Base-by-base conservation (phyloP, 345 rosid species). In the Salix purpurea region DNA sequence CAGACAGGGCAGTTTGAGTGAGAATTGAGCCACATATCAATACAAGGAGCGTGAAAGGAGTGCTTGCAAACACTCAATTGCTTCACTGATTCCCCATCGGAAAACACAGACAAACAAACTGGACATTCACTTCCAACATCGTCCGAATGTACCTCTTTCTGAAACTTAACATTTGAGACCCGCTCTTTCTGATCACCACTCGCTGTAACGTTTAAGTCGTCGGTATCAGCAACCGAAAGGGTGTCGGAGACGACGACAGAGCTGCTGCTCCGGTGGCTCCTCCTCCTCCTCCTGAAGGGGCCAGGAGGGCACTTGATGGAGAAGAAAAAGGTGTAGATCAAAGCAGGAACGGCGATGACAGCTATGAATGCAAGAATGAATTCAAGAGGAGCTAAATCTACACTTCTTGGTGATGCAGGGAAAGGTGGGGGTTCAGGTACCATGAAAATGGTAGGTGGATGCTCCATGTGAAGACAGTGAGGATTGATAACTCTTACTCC, bases 1-100 rank as follows among this genome's bases (percentile, higher is more conserved):
- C 97, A 94, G 76, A 88, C 81, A 7, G 97, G 97, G 56, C 98
- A 94, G 76, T 78, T 89, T 6, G 89, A 50, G 32, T 89, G 86
- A 65, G 85, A 84, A 30, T 56, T 84, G 7, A 94, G 84, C 98
- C 97, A 94, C 83, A 1, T 6, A 46, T 90, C 87, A 37, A 94
- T 87, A 76, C 97, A 94, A 15, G 72, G 3, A 67, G 85, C 86
- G 52, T 92, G 98, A 70, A 94, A 94, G 4, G 88, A 83, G 85
- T 92, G 98, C 67, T 85, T 88, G 77, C 97, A 94, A 30, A 58
- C 83, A 73, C 84, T 87, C 6, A 94, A 77, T 61, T 75, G 85
- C 79, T 74, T 88, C 61, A 92, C 81, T 4, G 87, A 90, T 62
- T 89, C 88, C 1, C 94, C 94, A 30, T 89, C 93, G 39, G 77